Percentiles rank a stretch among this genome's conserved stretches.
phyloP scores from a whole-genome alignment of 768 basidiomycete species.

The Mycena latifolia region DNA sequence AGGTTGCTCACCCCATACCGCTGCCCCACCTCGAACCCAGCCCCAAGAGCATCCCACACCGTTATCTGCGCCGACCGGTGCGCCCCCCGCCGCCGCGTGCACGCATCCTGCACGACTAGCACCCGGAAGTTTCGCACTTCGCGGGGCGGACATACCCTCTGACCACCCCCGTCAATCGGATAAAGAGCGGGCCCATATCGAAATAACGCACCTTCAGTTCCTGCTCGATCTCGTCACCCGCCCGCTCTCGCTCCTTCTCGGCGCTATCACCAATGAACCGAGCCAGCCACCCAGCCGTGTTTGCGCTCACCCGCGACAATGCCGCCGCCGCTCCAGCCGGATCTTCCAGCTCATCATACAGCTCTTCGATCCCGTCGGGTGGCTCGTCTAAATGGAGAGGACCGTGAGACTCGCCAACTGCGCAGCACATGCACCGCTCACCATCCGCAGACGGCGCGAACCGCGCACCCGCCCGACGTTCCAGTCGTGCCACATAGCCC shows the following conservation, averaged over 20 bases:
- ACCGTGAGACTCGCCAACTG: slow-evolving; percentile 20
- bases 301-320: slow-evolving; percentile 53
- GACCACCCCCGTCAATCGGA: slow-evolving; percentile 15
- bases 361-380: slow-evolving; percentile 63
- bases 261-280: slow-evolving; percentile 62
- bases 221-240: slow-evolving; percentile 72
- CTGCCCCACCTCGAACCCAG: slow-evolving; percentile 72
- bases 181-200: not conserved
- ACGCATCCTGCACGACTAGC: slow-evolving; percentile 73
- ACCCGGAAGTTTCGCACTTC: slow-evolving; percentile 84
- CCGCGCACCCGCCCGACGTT: slow-evolving; percentile 64
- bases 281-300: slow-evolving; percentile 76
- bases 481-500: slow-evolving; percentile 75
- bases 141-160: slow-evolving; percentile 78
- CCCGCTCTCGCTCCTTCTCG: slow-evolving; percentile 61
- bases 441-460: slow-evolving; percentile 58
- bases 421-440: slow-evolving; percentile 36
- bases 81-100: slow-evolving; percentile 61
- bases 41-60: slow-evolving; percentile 80
- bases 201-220: slow-evolving; percentile 74
- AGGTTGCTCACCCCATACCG: slow-evolving; percentile 83
- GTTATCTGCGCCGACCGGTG: slow-evolving; percentile 81
- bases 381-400: slow-evolving; percentile 47
- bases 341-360: slow-evolving; percentile 78
- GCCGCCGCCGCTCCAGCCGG: slow-evolving; percentile 56